Conservation (phyloP, 805 yeast genomes). For the Kregervanrija pseudodelftensis region DNA sequence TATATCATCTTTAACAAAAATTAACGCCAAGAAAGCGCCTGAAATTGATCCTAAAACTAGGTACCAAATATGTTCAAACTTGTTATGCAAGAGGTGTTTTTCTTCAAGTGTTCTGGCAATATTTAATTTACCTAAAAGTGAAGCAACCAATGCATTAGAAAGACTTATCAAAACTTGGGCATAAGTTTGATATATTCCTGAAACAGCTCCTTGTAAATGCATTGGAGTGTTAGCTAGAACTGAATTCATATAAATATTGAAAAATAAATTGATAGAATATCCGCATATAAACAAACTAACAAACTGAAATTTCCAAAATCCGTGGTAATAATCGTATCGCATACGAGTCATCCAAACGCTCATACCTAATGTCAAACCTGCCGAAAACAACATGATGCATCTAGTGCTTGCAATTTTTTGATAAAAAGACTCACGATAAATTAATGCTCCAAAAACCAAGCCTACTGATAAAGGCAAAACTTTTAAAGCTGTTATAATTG, state of each 20-base stretch:
- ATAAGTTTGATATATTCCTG: constrained; percentile 13
- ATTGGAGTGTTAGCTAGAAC: constrained; percentile 19
- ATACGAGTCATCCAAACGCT: constrained; percentile 16
- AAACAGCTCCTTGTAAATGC: constrained; percentile 15
- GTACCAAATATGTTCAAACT: not conserved
- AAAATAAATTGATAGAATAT: constrained; percentile 23
- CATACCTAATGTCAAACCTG: constrained; percentile 8
- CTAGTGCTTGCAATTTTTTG: constrained; percentile 16
- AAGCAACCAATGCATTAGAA: constrained; percentile 13
- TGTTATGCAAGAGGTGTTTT: constrained; percentile 3
- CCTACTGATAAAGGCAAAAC: constrained; percentile 29
- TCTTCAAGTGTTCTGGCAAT: not conserved
- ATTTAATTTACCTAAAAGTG: constrained; percentile 9
- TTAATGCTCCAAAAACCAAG: constrained; percentile 20
- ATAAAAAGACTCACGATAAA: constrained; percentile 12
- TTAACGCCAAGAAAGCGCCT: no score
- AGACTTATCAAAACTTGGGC: constrained; percentile 12
- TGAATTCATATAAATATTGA: constrained; percentile 28
- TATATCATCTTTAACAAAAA: no score
- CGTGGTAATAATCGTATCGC: constrained; percentile 10
- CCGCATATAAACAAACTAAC: constrained; percentile 18
- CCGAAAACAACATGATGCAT: constrained; percentile 11
- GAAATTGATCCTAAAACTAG: no score
- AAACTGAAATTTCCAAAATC: constrained; percentile 22
- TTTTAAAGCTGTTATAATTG: constrained; percentile 32